A percentile compares a stretch with the other conserved stretches of the same genome.
Conservation (phyloP, 2,329 filamentous ascomycete species). For the Fusarium oxysporum region DNA sequence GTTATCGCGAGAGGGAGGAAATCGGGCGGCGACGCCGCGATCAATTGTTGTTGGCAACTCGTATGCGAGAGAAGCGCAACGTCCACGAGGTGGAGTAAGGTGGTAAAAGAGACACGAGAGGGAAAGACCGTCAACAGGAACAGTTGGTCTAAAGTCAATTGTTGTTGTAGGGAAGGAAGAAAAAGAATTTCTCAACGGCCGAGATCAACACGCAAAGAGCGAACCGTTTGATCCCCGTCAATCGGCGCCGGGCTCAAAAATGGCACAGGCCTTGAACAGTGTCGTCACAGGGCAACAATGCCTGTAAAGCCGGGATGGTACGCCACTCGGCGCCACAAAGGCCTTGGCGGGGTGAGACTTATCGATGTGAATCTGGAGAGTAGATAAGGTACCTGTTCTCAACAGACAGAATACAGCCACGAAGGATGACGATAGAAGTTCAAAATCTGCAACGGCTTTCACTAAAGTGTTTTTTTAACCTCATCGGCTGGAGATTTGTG, state of each 20-base stretch:
- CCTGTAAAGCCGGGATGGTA: constrained; percentile 28
- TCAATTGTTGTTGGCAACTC: constrained; percentile 36
- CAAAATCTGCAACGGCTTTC: neutral
- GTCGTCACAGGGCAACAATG: constrained; percentile 45
- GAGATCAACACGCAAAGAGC: constrained; percentile 13
- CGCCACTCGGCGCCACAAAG: constrained; percentile 40
- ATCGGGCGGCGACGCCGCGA: constrained; percentile 36
- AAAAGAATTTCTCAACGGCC: constrained; percentile 27
- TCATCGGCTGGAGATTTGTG: constrained; percentile 30
- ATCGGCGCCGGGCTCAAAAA: constrained; percentile 28
- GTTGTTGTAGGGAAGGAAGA: constrained; percentile 5
- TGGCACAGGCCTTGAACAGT: constrained; percentile 41
- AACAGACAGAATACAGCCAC: neutral
- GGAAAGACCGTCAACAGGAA: neutral
- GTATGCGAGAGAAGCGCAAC: constrained; percentile 7
- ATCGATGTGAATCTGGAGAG: neutral
- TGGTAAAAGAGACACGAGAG: constrained; percentile 2
- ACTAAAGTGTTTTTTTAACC: constrained; percentile 30
- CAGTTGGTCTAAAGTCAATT: constrained; percentile 6
- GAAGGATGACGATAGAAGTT: neutral
- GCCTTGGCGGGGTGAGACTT: constrained; percentile 26
- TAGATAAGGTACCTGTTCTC: neutral
- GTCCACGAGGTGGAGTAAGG: constrained; percentile 3
- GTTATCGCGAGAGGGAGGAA: constrained; percentile 30
- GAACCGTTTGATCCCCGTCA: constrained; percentile 20